Percentiles rank a stretch among this genome's conserved stretches.
Evolutionary conservation across 2,329 filamentous ascomycete genomes (phyloP).

Genomic region (Aspergillus sp.): DNA sequence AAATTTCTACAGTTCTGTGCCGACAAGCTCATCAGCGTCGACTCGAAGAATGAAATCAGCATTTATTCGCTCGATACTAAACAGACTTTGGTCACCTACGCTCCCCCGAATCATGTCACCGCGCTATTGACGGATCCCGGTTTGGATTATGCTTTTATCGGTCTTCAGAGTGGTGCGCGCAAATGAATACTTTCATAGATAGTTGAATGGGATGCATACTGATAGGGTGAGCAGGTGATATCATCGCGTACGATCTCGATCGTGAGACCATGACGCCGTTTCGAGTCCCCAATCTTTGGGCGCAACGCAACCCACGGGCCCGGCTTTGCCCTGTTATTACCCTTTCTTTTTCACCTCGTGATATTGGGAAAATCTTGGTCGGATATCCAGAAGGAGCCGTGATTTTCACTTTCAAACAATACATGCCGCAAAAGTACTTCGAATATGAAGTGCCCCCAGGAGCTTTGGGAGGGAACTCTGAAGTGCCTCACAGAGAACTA

Average conservation of each 20-base stretch:
- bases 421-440: conserved; percentile 67
- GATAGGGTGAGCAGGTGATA: conserved; percentile 50
- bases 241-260: conserved; percentile 90
- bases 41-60: conserved; percentile 74
- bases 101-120: conserved; percentile 67
- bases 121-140: conserved; percentile 75
- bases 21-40: conserved; percentile 75
- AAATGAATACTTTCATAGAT: conserved; percentile 1
- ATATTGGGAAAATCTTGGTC: conserved; percentile 84
- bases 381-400: conserved; percentile 85
- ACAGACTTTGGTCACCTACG: conserved; percentile 58
- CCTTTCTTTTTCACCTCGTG: conserved; percentile 77
- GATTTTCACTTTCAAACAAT: conserved; percentile 91
- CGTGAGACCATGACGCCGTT: conserved; percentile 68
- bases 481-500: conserved; percentile 52
- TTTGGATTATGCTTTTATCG: conserved; percentile 87
- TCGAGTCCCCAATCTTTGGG: conserved; percentile 81
- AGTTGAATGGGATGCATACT: background rate
- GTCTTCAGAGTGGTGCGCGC: conserved; percentile 57
- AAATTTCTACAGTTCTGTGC: conserved; percentile 73
- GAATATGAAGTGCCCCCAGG: conserved; percentile 74
- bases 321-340: conserved; percentile 61
- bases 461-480: conserved; percentile 68
- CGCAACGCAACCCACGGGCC: conserved; percentile 59
- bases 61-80: conserved; percentile 73